phyloP scores from a whole-genome alignment of 75 land plant genomes.

The Cunninghamia lanceolata region DNA sequence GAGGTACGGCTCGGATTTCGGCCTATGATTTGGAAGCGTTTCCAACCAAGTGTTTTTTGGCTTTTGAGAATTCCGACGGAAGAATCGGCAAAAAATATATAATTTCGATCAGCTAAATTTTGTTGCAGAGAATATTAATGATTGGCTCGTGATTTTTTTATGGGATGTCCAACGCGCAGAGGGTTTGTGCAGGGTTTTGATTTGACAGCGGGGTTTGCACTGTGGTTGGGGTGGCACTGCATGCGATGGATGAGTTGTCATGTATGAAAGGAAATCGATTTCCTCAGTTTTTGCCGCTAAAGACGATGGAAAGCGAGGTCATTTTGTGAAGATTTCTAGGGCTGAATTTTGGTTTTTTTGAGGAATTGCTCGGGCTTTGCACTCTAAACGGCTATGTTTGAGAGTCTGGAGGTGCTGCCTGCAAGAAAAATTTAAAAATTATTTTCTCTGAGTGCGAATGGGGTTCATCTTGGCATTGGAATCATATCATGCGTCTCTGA shows the following conservation, averaged over 20 bases:
- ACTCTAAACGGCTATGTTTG: neutral
- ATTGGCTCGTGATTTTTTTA: neutral
- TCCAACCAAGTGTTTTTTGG: neutral
- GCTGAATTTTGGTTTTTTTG: neutral
- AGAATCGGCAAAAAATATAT: neutral
- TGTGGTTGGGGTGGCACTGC: neutral
- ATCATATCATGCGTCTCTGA: neutral
- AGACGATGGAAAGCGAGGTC: neutral
- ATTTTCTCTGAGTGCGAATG: neutral
- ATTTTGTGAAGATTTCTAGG: neutral
- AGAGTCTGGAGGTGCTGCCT: neutral
- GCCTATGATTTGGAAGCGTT: neutral
- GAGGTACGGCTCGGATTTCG: neutral
- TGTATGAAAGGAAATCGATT: neutral
- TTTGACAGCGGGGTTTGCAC: neutral
- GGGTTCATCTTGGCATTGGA: neutral
- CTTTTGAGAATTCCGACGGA: neutral
- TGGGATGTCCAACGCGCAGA: neutral
- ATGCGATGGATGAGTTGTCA: constrained; percentile 6
- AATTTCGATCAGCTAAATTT: neutral
- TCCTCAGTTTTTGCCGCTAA: neutral
- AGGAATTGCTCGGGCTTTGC: neutral
- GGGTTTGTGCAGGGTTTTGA: neutral
- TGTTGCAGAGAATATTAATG: constrained; percentile 1
- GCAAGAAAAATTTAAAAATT: neutral